Percentiles rank a stretch among this genome's conserved stretches.
Conservation (phyloP, 2,329 filamentous ascomycete genomes). For the Claviceps cyperi region DNA sequence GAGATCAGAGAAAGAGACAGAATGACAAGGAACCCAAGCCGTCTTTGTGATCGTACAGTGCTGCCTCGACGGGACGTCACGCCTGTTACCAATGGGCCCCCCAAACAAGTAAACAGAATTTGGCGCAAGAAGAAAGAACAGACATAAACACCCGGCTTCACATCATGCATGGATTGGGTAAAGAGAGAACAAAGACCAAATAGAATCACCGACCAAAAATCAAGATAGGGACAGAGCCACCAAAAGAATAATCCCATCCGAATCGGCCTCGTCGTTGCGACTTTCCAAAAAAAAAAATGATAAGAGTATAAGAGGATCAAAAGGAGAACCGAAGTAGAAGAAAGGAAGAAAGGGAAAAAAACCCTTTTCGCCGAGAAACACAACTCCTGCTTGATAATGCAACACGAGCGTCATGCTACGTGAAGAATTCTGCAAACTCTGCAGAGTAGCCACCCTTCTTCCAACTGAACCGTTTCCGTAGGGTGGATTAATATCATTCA, state of each 20-base stretch:
- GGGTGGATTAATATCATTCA: too few relatives aligned
- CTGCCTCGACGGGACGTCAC: too few relatives aligned
- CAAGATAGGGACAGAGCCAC: background rate
- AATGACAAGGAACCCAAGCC: too few relatives aligned
- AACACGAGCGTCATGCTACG: constrained; percentile 18
- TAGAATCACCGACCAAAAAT: constrained; percentile 5
- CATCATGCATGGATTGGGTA: background rate
- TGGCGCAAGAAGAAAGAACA: background rate
- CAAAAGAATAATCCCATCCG: background rate
- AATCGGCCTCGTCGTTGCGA: background rate
- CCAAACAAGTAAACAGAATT: too few relatives aligned
- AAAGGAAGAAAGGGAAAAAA: constrained; percentile 9
- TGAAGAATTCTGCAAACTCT: constrained; percentile 11
- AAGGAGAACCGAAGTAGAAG: background rate
- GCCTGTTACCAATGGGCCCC: too few relatives aligned
- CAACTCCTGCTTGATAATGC: background rate
- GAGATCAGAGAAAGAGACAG: too few relatives aligned
- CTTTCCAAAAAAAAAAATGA: constrained; percentile 7
- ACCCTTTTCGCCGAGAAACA: background rate
- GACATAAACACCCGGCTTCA: background rate
- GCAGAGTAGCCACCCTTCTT: too few relatives aligned
- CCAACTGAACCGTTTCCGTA: too few relatives aligned
- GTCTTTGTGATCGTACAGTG: too few relatives aligned
- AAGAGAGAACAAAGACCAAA: background rate
- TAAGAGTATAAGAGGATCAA: background rate